These are phyloP conservation scores for Ophiostoma piceae DNA, from an alignment of 2,329 filamentous ascomycete genomes.

Conservation along the genomic window DNA sequence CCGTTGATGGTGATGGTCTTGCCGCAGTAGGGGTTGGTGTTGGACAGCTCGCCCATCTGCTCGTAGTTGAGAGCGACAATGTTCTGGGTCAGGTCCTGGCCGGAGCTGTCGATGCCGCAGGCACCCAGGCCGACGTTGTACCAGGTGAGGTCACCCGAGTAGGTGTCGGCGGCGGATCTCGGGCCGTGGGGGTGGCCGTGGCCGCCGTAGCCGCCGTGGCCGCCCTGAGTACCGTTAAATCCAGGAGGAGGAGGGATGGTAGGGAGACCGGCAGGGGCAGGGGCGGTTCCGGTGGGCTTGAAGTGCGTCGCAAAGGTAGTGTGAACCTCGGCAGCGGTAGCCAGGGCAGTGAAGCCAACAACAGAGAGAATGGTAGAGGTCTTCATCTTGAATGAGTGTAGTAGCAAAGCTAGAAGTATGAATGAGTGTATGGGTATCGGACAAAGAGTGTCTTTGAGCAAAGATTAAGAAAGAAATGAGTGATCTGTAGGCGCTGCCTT, in stretches of 20 bases:
- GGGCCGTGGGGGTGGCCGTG: not conserved
- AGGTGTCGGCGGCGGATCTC: conserved; percentile 31
- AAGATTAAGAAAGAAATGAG: not conserved
- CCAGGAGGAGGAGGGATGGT: no score
- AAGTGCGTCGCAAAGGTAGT: not conserved
- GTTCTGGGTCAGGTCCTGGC: conserved; percentile 48
- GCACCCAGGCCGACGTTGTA: conserved; percentile 64
- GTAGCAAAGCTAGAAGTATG: not conserved
- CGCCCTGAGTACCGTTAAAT: no score
- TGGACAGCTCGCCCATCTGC: conserved; percentile 60
- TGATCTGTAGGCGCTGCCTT: not conserved
- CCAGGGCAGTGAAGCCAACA: conserved; percentile 13
- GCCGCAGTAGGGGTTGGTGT: conserved; percentile 66
- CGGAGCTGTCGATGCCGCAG: conserved; percentile 60
- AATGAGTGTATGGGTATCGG: not conserved
- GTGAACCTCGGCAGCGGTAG: not conserved
- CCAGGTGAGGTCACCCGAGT: conserved; percentile 66
- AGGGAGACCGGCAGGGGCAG: no score
- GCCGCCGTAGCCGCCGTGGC: no score
- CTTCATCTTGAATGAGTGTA: conserved; percentile 10
- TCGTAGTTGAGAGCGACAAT: conserved; percentile 64
- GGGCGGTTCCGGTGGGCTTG: no score
- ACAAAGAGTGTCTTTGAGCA: not conserved
- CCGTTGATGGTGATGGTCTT: conserved; percentile 59
- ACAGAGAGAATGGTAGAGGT: not conserved